Evolutionary conservation across 306 rosid genomes (phyloP), one percentile per base, ranked within the genome.

Genomic region (Casuarina cunninghamiana): DNA sequence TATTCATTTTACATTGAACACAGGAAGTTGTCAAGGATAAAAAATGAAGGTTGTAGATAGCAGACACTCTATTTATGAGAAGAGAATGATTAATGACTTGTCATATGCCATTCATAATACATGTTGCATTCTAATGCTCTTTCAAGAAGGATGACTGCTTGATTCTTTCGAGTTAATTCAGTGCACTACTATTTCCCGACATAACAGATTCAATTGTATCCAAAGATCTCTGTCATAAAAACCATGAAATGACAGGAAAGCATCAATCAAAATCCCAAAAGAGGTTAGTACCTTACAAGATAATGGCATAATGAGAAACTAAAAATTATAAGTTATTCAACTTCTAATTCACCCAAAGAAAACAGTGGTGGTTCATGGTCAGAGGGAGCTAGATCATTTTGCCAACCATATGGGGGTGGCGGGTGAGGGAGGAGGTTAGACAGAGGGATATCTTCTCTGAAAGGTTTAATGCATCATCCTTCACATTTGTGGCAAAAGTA

Each of bases 1-100:
- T 75, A 77, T 82, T 39, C 49, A 75, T 75, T 78, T 21, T 19
- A 77, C 16, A 77, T 43, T 43, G 69, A 83, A 72, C 68, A 44
- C 19, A 39, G 8, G 46, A 39, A 65, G 19, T 65, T 35, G 5
- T 35, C 8, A 19, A 7, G 26, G 19, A 66, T 7, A 66, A 66
- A 43, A 32, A 4, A 5, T 66, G 21, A 17, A 37, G 26, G 32
- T 66, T 17, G 50, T 66, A 66, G 35, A 48, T 13, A 6, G 11
- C 71, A 66, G 3, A 66, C 15, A n/a, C 69, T 42, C 39, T 41
- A 17, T 8, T 26, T 66, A 41, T 41, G 5, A 66, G 41, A n/a
- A 42, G 49, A 66, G 48, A 66, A 66, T 66, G 50, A 2, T 42
- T 42, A 17, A 66, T 42, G 50, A 45, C 15, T 41, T 17, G 71